Base-by-base conservation (phyloP, 768 basidiomycete genomes). In the Macrolepiota dolichaula region DNA sequence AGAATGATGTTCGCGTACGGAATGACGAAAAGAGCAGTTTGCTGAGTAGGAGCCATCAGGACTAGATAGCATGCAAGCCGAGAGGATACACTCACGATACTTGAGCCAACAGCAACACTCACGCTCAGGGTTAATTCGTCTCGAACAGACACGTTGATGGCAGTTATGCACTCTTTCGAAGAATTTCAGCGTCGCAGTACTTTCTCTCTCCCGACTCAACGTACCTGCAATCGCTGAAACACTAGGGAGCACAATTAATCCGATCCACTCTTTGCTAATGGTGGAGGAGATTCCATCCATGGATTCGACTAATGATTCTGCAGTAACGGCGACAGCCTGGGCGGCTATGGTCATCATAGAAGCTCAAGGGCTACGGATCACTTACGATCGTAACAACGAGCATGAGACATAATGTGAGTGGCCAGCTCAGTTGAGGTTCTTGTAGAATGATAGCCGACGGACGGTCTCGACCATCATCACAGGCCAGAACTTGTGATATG, bases 211-310 rank as follows among this genome's bases (percentile, higher is more conserved):
- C 36, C 27, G 32, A 56, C 37, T 47, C 17, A 17, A 38, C 25
- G 22, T 38, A 89, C 91, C 91, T 69, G 92, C 89, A 36, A 93
- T 78, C 13, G 88, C 89, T 36, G 85, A 89, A 42, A 96, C 89
- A 17, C 88, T 87, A 2, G 96, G 96, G 10, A 98, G 81, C 13
- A 98, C 70, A 66, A 98, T 93, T 37, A 98, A 76, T 15, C 88
- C 94, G 60, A 96, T 81, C 87, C 93, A 98, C 71, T 94, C 90
- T 64, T 91, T 91, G 68, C 85, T 88, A 63, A 98, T 84, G 3
- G 78, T 78, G 19, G 68, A 74, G 1, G 89, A 88, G 56, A 96
- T 77, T 40, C 85, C 87, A 69, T 94, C 84, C 84, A 97, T 92
- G 7, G 90, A 87, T 68, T 85, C 86, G 7, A 98, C 94, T 15